phyloP scores from a whole-genome alignment of 306 rosid species.

The Glycine latifolia region DNA sequence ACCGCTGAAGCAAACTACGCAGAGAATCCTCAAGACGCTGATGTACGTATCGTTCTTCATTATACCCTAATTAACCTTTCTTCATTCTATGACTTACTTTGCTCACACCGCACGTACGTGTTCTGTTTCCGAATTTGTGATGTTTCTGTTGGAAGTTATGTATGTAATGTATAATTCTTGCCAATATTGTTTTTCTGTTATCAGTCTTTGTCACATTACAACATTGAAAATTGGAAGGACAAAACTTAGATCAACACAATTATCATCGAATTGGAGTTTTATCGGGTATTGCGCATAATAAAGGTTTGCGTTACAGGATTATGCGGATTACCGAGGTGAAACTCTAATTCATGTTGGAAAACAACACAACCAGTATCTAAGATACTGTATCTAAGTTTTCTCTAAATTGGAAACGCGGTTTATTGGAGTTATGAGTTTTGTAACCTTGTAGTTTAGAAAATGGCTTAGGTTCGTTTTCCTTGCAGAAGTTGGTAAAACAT shows the following conservation, averaged over 20 bases:
- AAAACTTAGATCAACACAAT: background rate
- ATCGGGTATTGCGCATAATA: background rate
- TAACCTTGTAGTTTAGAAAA: background rate
- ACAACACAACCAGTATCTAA: background rate
- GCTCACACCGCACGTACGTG: background rate
- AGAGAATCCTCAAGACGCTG: slow-evolving; percentile 72
- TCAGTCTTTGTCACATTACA: background rate
- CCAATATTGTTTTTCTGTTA: background rate
- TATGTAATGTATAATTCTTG: background rate
- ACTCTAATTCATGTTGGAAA: background rate
- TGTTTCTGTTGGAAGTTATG: background rate
- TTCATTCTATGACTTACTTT: background rate
- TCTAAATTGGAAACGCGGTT: background rate
- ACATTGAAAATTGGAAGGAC: background rate
- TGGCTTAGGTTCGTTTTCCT: slow-evolving; percentile 19
- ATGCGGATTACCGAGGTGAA: background rate
- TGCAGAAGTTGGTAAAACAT: background rate
- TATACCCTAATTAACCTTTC: slow-evolving; percentile 21
- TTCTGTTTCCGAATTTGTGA: slow-evolving; percentile 1
- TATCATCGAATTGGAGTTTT: background rate
- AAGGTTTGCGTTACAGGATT: background rate
- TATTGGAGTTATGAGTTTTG: slow-evolving; percentile 2
- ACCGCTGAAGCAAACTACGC: slow-evolving; percentile 68
- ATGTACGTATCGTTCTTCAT: slow-evolving; percentile 53
- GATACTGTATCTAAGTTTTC: background rate